Base-by-base conservation (phyloP, 2,329 filamentous ascomycete species). In the Amauroascus verrucosus region DNA sequence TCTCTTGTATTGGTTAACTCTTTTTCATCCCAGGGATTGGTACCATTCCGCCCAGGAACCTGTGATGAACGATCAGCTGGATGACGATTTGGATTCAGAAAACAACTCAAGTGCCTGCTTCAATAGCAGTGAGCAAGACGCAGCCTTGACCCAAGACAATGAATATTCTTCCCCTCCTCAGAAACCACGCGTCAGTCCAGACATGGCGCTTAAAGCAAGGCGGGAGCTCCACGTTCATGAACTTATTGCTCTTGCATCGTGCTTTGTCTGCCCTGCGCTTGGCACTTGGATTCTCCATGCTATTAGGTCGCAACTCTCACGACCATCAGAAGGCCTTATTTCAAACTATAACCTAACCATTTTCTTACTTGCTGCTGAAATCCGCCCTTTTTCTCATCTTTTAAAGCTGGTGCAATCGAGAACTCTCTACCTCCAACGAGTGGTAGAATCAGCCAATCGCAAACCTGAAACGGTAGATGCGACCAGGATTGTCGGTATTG, bases 341-440 rank as follows among this genome's bases (percentile, higher is more conserved):
- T 95, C 88, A 3, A 87, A 95, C 67, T 94, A 91, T 71, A 96
- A 96, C 67, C 76, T 97, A 52, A 89, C 85, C 11, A 87, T 97
- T 50, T 97, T 96, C 67, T 75, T 95, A 2, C 77, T 95, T 16
- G 87, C 86, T 0, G 86, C 91, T 2, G 91, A 97, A 69, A 75
- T 96, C 26, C 83, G 87, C 2, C 91, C 91, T 0, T 73, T 89
- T 47, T 81, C 86, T 1, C 90, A 96, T 64, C 72, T 94, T 24
- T 80, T 95, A 57, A 87, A 84, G 64, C 79, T 96, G 62, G 77
- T 94, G 3, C 84, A 88, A 62, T 79, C 81, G 13, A 81, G 88
- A 32, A 95, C 89, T 1, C 73, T 94, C 7, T 83, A 90, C 63
- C 77, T 96, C 0, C 90, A 97, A 67, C 81, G 83, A 13, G 72